Conservation (phyloP, 1,284 basidiomycete genomes). For the Mycosarcoma mackinlayi region DNA sequence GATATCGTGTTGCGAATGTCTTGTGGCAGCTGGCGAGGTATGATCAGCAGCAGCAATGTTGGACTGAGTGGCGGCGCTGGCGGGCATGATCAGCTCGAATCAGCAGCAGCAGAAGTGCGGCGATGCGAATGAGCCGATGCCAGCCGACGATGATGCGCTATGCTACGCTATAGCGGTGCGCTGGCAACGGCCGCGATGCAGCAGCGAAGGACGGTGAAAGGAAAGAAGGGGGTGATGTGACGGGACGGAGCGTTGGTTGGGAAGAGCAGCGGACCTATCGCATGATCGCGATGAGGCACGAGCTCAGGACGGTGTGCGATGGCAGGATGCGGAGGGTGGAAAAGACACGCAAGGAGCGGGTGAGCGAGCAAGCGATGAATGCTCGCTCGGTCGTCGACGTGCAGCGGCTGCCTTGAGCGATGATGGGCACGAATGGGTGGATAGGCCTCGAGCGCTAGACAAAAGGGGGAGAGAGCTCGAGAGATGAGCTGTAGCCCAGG, state of each 20-base stretch:
- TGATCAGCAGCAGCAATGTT: slow-evolving; percentile 38
- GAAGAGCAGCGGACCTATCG: slow-evolving; percentile 15
- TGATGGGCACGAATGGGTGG: no score
- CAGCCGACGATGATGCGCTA: slow-evolving; percentile 19
- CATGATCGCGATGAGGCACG: slow-evolving; percentile 19
- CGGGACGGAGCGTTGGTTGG: neutral
- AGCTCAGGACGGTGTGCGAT: neutral
- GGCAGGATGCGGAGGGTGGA: neutral
- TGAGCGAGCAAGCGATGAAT: neutral
- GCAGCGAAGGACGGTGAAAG: neutral
- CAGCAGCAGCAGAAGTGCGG: slow-evolving; percentile 39
- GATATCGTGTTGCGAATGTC: slow-evolving; percentile 15
- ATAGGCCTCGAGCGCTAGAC: no score
- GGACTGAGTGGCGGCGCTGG: slow-evolving; percentile 28
- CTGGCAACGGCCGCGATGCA: slow-evolving; percentile 10
- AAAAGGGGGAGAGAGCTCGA: no score
- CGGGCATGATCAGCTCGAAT: slow-evolving; percentile 37
- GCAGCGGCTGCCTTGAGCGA: no score
- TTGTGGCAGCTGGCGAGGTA: slow-evolving; percentile 20
- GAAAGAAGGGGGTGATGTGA: neutral
- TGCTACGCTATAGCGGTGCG: slow-evolving; percentile 15
- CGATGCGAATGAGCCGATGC: slow-evolving; percentile 16
- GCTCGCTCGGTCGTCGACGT: no score
- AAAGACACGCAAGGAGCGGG: no score
- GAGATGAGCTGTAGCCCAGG: no score